Evolutionary conservation across 306 rosid species (phyloP).

Genomic region (Vicia sativa): DNA sequence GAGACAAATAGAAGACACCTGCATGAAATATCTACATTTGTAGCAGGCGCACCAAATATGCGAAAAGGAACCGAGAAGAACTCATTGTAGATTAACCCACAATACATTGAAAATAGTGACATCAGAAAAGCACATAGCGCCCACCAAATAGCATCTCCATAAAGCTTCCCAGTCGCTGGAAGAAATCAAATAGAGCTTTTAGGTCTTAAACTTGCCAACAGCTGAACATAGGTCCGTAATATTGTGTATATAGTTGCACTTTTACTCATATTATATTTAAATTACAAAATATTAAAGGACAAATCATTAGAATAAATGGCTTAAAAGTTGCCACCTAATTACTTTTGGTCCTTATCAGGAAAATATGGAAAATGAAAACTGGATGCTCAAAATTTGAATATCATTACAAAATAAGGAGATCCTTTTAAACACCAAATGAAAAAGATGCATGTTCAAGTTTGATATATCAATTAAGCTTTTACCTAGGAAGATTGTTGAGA

Average conservation of each 20-base stretch:
- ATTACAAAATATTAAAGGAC: slow-evolving; percentile 22
- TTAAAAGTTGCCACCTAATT: slow-evolving; percentile 10
- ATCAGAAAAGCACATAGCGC: slow-evolving; percentile 90
- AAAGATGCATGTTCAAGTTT: slow-evolving; percentile 20
- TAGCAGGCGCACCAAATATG: slow-evolving; percentile 96
- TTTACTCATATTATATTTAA: slow-evolving; percentile 14
- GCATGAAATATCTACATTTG: slow-evolving; percentile 78
- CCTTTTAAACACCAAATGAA: slow-evolving; percentile 26
- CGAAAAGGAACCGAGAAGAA: slow-evolving; percentile 96
- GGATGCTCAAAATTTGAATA: slow-evolving; percentile 29
- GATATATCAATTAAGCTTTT: slow-evolving; percentile 25
- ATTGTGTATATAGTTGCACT: slow-evolving; percentile 20
- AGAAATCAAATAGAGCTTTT: slow-evolving; percentile 33
- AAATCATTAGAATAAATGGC: neutral
- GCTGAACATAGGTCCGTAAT: slow-evolving; percentile 20
- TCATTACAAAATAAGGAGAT: neutral
- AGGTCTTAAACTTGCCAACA: slow-evolving; percentile 17
- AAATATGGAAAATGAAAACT: neutral
- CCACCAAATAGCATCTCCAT: slow-evolving; percentile 99
- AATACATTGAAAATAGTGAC: slow-evolving; percentile 95
- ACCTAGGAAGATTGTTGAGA: no score
- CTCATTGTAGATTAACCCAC: slow-evolving; percentile 98
- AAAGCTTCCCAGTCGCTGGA: slow-evolving; percentile 96
- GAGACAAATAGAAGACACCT: slow-evolving; percentile 55
- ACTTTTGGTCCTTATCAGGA: neutral